A percentile compares a stretch with the other conserved stretches of the same genome.
phyloP scores from a whole-genome alignment of 1,284 basidiomycete genomes.

The Schizophyllum commune region DNA sequence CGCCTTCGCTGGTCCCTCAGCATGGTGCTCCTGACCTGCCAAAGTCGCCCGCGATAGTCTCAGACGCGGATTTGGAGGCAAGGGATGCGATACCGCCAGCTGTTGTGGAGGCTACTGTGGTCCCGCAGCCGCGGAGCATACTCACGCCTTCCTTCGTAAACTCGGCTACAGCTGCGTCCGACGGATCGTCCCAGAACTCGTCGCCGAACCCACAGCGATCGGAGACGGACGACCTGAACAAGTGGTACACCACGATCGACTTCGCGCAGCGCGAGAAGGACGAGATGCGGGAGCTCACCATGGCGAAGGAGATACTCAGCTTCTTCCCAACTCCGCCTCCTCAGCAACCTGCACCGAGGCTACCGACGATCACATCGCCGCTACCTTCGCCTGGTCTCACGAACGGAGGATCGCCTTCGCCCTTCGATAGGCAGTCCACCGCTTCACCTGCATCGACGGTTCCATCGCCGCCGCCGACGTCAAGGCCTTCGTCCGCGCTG shows the following conservation, averaged over 20 bases:
- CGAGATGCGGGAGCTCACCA: constrained; percentile 85
- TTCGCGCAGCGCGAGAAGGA: constrained; percentile 77
- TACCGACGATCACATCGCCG: neutral
- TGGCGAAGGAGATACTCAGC: constrained; percentile 72
- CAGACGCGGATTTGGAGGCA: neutral
- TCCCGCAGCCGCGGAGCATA: neutral
- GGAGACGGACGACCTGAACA: constrained; percentile 6
- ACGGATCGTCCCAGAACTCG: neutral
- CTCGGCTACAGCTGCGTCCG: neutral
- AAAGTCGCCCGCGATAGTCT: neutral
- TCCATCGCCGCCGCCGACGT: neutral
- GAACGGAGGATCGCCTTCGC: neutral
- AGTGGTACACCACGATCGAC: constrained; percentile 49
- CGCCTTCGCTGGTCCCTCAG: neutral
- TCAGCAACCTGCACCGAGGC: neutral
- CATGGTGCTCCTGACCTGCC: neutral
- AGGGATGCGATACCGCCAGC: neutral
- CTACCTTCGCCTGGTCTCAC: neutral
- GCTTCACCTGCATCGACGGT: neutral
- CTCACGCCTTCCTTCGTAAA: neutral
- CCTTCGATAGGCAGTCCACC: neutral
- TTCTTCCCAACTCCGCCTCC: constrained; percentile 21
- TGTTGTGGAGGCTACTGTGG: neutral
- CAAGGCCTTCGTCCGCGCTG: neutral
- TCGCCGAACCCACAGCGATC: neutral